A percentile compares a stretch with the other conserved stretches of the same genome.
Conservation (phyloP, 78 protist genomes). For the Pelomyxa schiedti region DNA sequence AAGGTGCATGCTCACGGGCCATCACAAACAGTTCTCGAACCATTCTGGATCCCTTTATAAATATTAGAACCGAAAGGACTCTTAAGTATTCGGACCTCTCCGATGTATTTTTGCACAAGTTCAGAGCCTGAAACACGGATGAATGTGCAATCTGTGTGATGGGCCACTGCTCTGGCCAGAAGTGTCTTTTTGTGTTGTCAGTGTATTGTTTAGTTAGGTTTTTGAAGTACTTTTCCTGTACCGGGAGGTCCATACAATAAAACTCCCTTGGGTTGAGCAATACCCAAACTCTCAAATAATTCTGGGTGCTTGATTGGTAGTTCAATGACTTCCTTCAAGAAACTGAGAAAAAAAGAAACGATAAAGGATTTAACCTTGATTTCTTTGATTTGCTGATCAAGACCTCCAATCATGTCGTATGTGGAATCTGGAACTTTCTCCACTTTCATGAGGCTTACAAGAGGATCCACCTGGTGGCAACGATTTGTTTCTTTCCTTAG, state of each 20-base stretch:
- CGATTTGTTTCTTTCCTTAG: not conserved
- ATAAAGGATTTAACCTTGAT: too few species aligned
- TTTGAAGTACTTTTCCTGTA: conserved; percentile 11
- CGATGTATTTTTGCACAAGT: conserved; percentile 99
- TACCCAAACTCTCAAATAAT: conserved; percentile 97
- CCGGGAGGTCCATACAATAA: conserved; percentile 63
- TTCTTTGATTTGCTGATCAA: conserved; percentile 96
- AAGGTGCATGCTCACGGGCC: conserved; percentile 98
- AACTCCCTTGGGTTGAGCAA: conserved; percentile 94
- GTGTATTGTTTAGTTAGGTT: conserved; percentile 87
- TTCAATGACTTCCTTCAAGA: conserved; percentile 79
- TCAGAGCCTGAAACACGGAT: conserved; percentile 98
- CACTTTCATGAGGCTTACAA: conserved; percentile 57
- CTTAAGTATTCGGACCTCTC: too few species aligned
- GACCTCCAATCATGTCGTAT: conserved; percentile 98
- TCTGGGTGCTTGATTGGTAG: conserved; percentile 99
- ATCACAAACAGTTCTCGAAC: conserved; percentile 99
- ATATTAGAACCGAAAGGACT: too few species aligned
- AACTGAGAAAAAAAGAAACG: too few species aligned
- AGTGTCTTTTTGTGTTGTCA: conserved; percentile 99
- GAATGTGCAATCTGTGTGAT: conserved; percentile 97
- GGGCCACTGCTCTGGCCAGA: conserved; percentile 99
- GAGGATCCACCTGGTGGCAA: too few species aligned
- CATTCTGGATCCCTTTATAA: too few species aligned
- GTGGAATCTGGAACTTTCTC: conserved; percentile 99